These are phyloP conservation scores for Daedaleopsis sinensis DNA, from an alignment of 768 basidiomycete genomes.

Conservation along the genomic window DNA sequence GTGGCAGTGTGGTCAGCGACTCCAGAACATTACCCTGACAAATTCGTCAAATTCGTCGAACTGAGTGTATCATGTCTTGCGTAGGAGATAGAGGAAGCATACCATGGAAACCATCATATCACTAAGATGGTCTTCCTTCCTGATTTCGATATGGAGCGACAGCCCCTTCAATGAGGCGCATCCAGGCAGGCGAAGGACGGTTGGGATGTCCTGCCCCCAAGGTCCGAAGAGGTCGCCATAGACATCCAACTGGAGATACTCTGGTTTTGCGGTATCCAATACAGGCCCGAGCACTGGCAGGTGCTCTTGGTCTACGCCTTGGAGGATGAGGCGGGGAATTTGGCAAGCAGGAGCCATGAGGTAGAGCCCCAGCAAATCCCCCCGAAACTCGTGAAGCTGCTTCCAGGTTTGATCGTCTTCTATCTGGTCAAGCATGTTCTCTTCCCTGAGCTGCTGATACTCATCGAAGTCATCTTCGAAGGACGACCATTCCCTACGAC, in stretches of 20 bases:
- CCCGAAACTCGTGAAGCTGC: neutral
- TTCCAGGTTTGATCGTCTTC: neutral
- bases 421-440: neutral
- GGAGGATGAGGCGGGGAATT: neutral
- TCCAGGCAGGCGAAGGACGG: neutral
- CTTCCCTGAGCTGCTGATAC: neutral
- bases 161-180: neutral
- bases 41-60: neutral
- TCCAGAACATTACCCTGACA: neutral
- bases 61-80: neutral
- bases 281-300: neutral
- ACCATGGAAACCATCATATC: neutral
- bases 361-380: neutral
- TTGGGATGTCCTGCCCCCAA: neutral
- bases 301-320: neutral
- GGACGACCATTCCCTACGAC: neutral
- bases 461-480: neutral
- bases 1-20: neutral
- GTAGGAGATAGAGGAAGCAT: neutral
- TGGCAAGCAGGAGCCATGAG: neutral
- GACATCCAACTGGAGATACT: neutral
- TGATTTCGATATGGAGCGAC: neutral
- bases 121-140: neutral
- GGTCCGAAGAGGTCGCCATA: neutral
- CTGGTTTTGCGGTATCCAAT: neutral